phyloP scores from a whole-genome alignment of 75 land plant species.

The Cunninghamia lanceolata region DNA sequence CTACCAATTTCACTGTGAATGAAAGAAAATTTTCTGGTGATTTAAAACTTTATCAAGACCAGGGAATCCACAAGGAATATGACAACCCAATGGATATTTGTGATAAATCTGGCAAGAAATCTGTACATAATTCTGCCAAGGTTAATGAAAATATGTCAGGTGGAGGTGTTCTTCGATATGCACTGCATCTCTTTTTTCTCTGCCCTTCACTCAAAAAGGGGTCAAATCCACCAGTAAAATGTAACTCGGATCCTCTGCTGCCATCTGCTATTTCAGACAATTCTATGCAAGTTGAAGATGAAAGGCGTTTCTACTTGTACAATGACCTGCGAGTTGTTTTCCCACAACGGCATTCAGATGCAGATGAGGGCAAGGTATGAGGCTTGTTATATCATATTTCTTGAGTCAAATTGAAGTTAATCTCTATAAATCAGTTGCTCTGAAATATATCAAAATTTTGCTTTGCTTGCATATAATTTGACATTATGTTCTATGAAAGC shows the following conservation, averaged over 20 bases:
- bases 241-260: constrained; percentile 39
- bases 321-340: constrained; percentile 94
- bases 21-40: not conserved
- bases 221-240: constrained; percentile 27
- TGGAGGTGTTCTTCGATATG: constrained; percentile 76
- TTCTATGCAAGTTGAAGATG: constrained; percentile 24
- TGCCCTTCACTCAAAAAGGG: constrained; percentile 63
- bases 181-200: constrained; percentile 87
- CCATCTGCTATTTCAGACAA: constrained; percentile 24
- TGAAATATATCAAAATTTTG: not conserved
- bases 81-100: constrained; percentile 11
- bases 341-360: constrained; percentile 96
- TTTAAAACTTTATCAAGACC: not conserved
- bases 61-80: constrained; percentile 7
- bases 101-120: constrained; percentile 15
- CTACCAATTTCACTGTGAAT: not conserved
- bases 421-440: not conserved
- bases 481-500: constrained; percentile 8
- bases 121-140: constrained; percentile 23
- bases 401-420: not conserved
- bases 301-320: constrained; percentile 85
- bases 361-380: constrained; percentile 98
- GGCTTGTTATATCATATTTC: constrained; percentile 5
- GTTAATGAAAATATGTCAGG: constrained; percentile 38
- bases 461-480: not conserved